Base-by-base conservation (phyloP, 2,329 filamentous ascomycete species). In the Mycosphaerella sp. region DNA sequence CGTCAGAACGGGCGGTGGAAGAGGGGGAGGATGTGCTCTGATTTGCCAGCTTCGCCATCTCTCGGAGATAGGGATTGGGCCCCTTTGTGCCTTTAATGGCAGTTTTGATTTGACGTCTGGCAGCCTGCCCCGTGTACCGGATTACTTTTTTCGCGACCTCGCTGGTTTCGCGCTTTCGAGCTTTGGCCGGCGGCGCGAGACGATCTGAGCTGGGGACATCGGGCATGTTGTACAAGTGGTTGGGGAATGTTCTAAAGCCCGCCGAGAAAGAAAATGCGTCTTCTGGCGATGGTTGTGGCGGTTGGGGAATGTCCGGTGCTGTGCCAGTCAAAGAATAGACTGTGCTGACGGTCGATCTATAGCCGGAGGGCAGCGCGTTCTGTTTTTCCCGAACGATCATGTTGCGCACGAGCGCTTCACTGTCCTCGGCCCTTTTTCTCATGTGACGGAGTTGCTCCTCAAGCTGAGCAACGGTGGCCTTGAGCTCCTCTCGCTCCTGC, bases 401-500 rank as follows among this genome's bases (percentile, higher is more conserved):
- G 10, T 12, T 4, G 26, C 26, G 26, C 26, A 29, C 5, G 26
- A 6, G 26, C 12, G 6, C 10, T 38, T 38, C 34, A 7, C 34
- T 38, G 34, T 38, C 34, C 12, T 38, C 34, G 34, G 56, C 59
- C 59, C 63, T 66, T 53, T 61, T 58, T 59, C 65, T 63, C 62
- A 62, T 64, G 56, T 56, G 58, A 48, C 62, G 66, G 48, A 73
- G 66, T 62, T 73, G 67, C 42, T 62, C 69, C 64, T 74, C 70
- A 63, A 74, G 73, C 59, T 72, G 72, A 57, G 72, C 69, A 65
- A 95, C 90, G 65, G 81, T 78, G 40, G 80, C 79, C 75, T 95
- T 87, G 43, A 95, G 78, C 54, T 84, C 81, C 52, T 87, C 83
- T 57, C 92, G 78, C 63, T 85, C 81, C 69, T 17, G 14, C 14